Evolutionary conservation across 2,329 filamentous ascomycete species (phyloP).

Genomic region (Aspergillus alliaceus): DNA sequence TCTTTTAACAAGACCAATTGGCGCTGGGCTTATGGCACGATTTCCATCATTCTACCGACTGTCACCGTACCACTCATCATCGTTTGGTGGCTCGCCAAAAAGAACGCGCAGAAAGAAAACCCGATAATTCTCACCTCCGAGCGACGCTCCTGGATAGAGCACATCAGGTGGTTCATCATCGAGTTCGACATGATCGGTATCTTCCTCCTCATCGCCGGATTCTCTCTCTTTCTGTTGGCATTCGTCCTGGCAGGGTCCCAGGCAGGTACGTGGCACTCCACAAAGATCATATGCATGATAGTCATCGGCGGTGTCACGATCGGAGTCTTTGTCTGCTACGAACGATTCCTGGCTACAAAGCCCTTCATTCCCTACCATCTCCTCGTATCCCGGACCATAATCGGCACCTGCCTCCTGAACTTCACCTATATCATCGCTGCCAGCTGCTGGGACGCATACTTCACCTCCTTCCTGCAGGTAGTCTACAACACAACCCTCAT

Average conservation of each 20-base stretch:
- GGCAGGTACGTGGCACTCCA: conserved; percentile 41
- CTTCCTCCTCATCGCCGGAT: conserved; percentile 57
- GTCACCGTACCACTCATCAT: conserved; percentile 55
- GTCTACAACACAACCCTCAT: conserved; percentile 31
- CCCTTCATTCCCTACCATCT: conserved; percentile 25
- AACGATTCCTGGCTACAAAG: conserved; percentile 49
- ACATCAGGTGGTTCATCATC: conserved; percentile 50
- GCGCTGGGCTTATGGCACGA: conserved; percentile 63
- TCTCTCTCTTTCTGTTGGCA: conserved; percentile 45
- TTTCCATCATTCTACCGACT: conserved; percentile 58
- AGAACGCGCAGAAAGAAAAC: conserved; percentile 53
- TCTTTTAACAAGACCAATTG: conserved; percentile 53
- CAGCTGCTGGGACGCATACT: conserved; percentile 29
- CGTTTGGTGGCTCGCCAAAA: conserved; percentile 54
- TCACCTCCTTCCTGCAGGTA: conserved; percentile 36
- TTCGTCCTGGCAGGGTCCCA: conserved; percentile 53
- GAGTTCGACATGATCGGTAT: conserved; percentile 64
- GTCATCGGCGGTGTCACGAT: conserved; percentile 56
- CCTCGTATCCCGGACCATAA: conserved; percentile 38
- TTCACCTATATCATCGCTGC: conserved; percentile 18
- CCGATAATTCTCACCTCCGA: too few relatives aligned
- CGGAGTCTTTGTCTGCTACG: conserved; percentile 54
- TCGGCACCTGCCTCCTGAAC: conserved; percentile 25
- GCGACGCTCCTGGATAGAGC: too few relatives aligned
- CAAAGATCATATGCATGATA: conserved; percentile 50